These are phyloP conservation scores for Schizosaccharomyces cryophilus DNA, from an alignment of 805 yeast genomes.

Conservation along the genomic window DNA sequence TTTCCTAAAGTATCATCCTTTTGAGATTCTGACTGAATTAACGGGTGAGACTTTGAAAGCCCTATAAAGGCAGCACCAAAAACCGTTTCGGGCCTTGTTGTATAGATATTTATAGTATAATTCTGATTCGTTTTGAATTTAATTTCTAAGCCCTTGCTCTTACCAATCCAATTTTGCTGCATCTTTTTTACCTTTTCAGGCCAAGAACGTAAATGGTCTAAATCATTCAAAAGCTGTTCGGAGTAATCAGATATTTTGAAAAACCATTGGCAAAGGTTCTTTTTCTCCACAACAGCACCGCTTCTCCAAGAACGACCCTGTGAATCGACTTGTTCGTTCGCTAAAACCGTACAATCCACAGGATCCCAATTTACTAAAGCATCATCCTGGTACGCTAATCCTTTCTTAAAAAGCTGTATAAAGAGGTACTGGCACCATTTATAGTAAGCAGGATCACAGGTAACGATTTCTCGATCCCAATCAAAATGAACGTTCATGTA, in stretches of 20 bases:
- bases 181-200: constrained; percentile 68
- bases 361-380: constrained; percentile 98
- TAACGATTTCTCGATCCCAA: constrained; percentile 68
- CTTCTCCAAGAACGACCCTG: constrained; percentile 91
- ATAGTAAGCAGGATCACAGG: constrained; percentile 71
- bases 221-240: constrained; percentile 35
- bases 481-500: constrained; percentile 67
- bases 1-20: constrained; percentile 16
- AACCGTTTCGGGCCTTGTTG: constrained; percentile 78
- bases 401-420: constrained; percentile 41
- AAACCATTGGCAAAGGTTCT: constrained; percentile 73
- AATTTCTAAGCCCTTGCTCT: constrained; percentile 56
- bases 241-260: constrained; percentile 72
- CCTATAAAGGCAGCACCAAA: constrained; percentile 68
- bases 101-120: constrained; percentile 25
- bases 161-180: constrained; percentile 91
- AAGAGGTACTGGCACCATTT: constrained; percentile 82
- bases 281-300: constrained; percentile 80
- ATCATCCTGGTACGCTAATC: constrained; percentile 60
- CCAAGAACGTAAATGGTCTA: constrained; percentile 44
- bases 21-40: constrained; percentile 17
- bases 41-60: constrained; percentile 43
- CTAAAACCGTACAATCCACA: constrained; percentile 76
- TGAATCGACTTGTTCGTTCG: constrained; percentile 86
- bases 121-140: constrained; percentile 12